Evolutionary conservation across 305 asterid species (phyloP), one percentile per base, ranked within the genome.

Genomic region (Fraxinus xanthoxyloides): DNA sequence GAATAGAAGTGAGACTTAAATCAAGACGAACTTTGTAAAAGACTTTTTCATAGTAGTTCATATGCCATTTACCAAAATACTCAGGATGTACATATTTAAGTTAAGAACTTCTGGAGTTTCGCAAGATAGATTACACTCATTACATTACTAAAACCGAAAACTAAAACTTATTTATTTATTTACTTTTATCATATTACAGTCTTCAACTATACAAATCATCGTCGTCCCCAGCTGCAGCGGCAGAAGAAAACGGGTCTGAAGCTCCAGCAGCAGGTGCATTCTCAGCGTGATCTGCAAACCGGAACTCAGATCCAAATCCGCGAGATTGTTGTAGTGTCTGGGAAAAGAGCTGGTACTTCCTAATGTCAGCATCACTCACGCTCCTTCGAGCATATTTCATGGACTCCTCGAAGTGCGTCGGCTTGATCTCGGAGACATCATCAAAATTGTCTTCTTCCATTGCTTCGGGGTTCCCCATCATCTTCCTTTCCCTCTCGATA

Each of bases 271-370:
- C 31, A 36, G 82, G 78, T 77, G 87, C 59, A 36, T 83, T 67
- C 8, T 87, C 86, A 5, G 85, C 76, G 1, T 80, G 84, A 59
- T 82, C 86, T 0, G 86, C 40, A 38, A 85, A 85, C 46, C 85
- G 78, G 34, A 82, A 84, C 77, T 87, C 90, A 23, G 87, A 51
- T 51, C 89, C 87, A 1, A 89, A 51, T n/a, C 89, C 89, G 40
- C 88, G 88, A 83, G 91, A 86, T 73, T 88, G 91, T 75, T 88
- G 91, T 28, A 88, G 77, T 0, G 88, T 88, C 80, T 88, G 91
- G 2, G 89, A 88, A 79, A 89, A 86, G 74, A 89, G 85, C 87
- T 89, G 86, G 59, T 87, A 86, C 85, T 86, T 87, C n/a, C 89
- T 80, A 43, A 89, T 86, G 80, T 87, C 90, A 19, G 85, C 91